Evolutionary conservation across 768 basidiomycete genomes (phyloP), one percentile per base, ranked within the genome.

Genomic region (Brasilioporus rufonigricans): DNA sequence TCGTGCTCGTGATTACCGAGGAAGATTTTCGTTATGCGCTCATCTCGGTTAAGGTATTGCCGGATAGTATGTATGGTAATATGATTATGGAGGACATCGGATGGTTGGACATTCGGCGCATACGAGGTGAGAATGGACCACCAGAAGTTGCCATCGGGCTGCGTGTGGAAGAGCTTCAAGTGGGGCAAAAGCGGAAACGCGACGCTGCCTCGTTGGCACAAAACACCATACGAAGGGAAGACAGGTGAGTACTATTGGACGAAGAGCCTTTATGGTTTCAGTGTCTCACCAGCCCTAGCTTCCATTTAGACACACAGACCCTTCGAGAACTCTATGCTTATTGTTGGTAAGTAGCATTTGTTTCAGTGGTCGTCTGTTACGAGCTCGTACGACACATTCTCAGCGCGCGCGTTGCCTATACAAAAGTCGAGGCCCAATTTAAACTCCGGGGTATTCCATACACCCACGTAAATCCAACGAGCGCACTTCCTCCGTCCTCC

Each of bases 361-460:
- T 44, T 24, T 18, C 5, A 3, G 11, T 3, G 14, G 12, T 6
- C 16, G 9, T n/a, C 26, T 23, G 31, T 57, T 32, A 40, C 21
- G 27, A 48, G 23, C 35, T 16, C 29, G 14, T 43, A 33, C 13
- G 35, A 36, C 23, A 18, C 24, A 14, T 46, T 16, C 35, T 6
- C 56, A 95, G 92, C 64, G 93, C 93, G 12, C 87, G 93, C 18
- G 90, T 94, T 18, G 87, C 93, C n/a, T 91, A 91, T 64, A 87
- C 84, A 59, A 91, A 86, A 62, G 85, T 98, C 50, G 93, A 97
- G 71, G 78, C 82, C 43, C 93, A 96, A 67, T 82, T 97, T 69
- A 92, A 93, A 69, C 71, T 83, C 21, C 87, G 89, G 27, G 80
- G 80, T 23, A 94, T 96, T 48, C 86, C 87, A 1, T 93, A 85